Evolutionary conservation across 2,329 filamentous ascomycete genomes (phyloP).

Genomic region (Diaporthe amygdali): DNA sequence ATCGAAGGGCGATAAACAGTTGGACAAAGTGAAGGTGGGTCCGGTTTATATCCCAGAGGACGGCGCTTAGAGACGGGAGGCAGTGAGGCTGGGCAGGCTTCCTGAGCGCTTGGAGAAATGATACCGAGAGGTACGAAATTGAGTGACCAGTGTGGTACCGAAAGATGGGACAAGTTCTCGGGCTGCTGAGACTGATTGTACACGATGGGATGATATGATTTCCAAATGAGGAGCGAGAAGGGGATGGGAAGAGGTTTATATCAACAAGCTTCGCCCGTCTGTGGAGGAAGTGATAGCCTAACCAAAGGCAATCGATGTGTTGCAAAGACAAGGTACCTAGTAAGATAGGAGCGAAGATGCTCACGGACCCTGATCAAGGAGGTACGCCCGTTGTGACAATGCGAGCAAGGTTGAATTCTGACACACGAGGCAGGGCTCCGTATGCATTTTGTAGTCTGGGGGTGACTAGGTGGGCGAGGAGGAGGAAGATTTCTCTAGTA

Average conservation of each 20-base stretch:
- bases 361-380: constrained; percentile 2
- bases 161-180: neutral
- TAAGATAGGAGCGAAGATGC: constrained; percentile 7
- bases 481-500: constrained; percentile 10
- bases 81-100: neutral
- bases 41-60: constrained; percentile 7
- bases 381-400: constrained; percentile 9
- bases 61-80: constrained; percentile 2
- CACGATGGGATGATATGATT: neutral
- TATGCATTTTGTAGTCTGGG: constrained; percentile 12
- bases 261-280: neutral
- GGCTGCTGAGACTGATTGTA: neutral
- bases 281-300: neutral
- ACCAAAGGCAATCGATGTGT: neutral
- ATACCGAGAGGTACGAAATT: neutral
- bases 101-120: constrained; percentile 16
- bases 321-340: constrained; percentile 3
- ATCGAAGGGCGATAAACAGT: neutral
- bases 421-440: constrained; percentile 14
- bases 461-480: neutral
- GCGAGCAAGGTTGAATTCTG: constrained; percentile 5
- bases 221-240: neutral
- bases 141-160: neutral
- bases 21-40: neutral
- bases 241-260: constrained; percentile 8